Evolutionary conservation across 2,329 filamentous ascomycete species (phyloP), one percentile per base, ranked within the genome.

Genomic region (Juglanconis oblonga): DNA sequence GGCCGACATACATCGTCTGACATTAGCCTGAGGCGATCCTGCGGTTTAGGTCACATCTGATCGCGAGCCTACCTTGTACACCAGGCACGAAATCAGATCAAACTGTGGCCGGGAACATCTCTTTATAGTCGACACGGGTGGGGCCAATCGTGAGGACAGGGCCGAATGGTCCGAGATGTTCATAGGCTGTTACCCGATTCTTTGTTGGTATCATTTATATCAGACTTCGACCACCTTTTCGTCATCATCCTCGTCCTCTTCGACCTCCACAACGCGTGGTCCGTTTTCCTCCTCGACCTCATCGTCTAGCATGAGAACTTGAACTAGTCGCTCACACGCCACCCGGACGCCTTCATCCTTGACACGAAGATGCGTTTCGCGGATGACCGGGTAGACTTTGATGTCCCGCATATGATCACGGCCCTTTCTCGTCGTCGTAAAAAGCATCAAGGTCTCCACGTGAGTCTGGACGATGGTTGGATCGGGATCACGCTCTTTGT

Each of bases 351-450:
- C 87, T 50, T 96, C 92, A 69, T 97, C 81, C 29, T 92, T 81
- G 4, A 92, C 86, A 29, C 87, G 84, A 64, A 88, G 69, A 78
- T 99, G 95, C 36, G 90, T 88, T 74, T 98, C 95, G 55, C 95
- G 82, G 24, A 98, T 80, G 51, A 98, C 87, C 0, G 93, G 91
- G 73, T 99, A 99, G 1, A 97, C 90, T 67, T 92, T 91, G 50
- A 94, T 80, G 17, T 82, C 77, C 17, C 92, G 83, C 81, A 98
- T 79, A 57, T 84, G 76, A 6, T 96, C 89, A 62, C 94, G 83
- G 1, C 89, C 91, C 66, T 87, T 80, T 6, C 85, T 81, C 7
- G 91, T 94, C 5, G 90, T 93, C 0, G 91, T 93, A 60, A 99
- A 75, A 17, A 99, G 77, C 59, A 93, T 82, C 57, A 99, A 73